Percentiles rank a stretch among this genome's conserved stretches.
Evolutionary conservation across 306 rosid genomes (phyloP).

Genomic region (Medicago lupulina): DNA sequence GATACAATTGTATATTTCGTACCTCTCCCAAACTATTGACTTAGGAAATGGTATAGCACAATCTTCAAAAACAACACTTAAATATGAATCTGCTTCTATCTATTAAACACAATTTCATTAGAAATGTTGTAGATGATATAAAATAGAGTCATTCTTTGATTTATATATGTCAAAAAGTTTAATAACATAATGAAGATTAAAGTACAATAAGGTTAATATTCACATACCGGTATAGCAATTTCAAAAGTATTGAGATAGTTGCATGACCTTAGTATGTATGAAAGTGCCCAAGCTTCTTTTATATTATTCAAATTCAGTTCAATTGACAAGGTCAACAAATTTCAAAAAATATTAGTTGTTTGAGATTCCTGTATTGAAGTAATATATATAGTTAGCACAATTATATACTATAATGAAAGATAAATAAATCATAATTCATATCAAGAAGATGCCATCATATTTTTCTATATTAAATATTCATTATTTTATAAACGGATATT

Average conservation of each 20-base stretch:
- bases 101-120: not conserved
- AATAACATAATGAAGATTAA: not conserved
- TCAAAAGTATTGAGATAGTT: conserved; percentile 1
- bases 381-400: too few species aligned
- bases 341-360: not conserved
- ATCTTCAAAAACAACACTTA: not conserved
- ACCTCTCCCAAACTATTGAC: conserved; percentile 27
- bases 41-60: not conserved
- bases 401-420: not conserved
- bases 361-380: conserved; percentile 6
- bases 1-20: conserved; percentile 18
- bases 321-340: conserved; percentile 12
- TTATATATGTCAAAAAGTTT: not conserved
- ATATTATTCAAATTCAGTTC: conserved; percentile 38
- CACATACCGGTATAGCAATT: conserved; percentile 29
- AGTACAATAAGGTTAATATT: not conserved
- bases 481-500: not conserved
- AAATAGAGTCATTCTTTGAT: not conserved
- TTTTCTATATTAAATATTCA: not conserved
- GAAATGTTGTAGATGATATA: not conserved
- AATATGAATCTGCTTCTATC: not conserved
- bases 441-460: not conserved
- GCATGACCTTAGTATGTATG: conserved; percentile 12
- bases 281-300: not conserved
- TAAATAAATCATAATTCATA: not conserved